Evolutionary conservation across 2,329 filamentous ascomycete species (phyloP), one percentile per base, ranked within the genome.

Genomic region (Purpureocillium takamizusanense): DNA sequence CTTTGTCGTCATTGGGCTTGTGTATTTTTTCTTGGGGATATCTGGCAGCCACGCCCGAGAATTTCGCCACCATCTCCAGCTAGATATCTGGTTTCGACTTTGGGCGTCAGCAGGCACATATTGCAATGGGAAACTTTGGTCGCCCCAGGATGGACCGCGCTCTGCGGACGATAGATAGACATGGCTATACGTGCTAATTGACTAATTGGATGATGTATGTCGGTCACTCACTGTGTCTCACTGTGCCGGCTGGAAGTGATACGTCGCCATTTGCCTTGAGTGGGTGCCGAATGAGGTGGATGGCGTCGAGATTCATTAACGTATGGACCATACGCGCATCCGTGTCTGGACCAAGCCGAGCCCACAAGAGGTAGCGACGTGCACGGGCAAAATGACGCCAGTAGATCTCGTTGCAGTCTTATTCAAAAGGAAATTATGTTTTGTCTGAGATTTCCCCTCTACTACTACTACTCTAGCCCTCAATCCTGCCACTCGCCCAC

Each of bases 401-500:
- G n/a, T n/a, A n/a, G n/a, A n/a, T n/a, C n/a, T n/a, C n/a, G n/a
- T n/a, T n/a, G n/a, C 21, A 10, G 21, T 25, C 10, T 10, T 25
- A 25, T 25, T 25, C 21, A 25, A 25, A 25, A 25, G 10, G 21
- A 25, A 25, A 5, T 25, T 6, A 5, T 10, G 21, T 25, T 25
- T 25, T 25, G 10, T 10, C 10, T 25, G n/a, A n/a, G n/a, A 25
- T 25, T n/a, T 15, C 27, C 33, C 13, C 25, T 42, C n/a, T n/a
- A n/a, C n/a, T n/a, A n/a, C n/a, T n/a, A n/a, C n/a, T n/a, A n/a
- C n/a, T n/a, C n/a, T 47, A 64, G 27, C 60, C 61, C 42, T 72
- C 70, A 39, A 77, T 66, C 54, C 68, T 72, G 33, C 89, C 89
- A 46, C 81, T 76, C 3, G 77, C 75, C 90, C 89, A 97, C 36